These are phyloP conservation scores for Xylariaceae sp. DNA, from an alignment of 2,329 filamentous ascomycete genomes.

Conservation along the genomic window DNA sequence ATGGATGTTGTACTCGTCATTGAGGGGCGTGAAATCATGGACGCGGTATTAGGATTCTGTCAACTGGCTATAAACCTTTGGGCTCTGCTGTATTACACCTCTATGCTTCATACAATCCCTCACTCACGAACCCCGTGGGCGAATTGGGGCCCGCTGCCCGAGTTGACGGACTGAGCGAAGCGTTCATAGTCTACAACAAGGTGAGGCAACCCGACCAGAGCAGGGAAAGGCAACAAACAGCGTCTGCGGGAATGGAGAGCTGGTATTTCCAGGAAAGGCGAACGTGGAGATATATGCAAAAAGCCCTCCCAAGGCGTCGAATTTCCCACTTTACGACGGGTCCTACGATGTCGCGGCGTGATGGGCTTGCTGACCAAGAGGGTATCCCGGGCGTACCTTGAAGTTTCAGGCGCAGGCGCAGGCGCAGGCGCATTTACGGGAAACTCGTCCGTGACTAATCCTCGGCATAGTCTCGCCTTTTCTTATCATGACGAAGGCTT, in stretches of 20 bases:
- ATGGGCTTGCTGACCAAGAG: conserved; percentile 27
- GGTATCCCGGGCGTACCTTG: conserved; percentile 22
- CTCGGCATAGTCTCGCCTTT: too few relatives aligned
- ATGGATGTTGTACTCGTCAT: too few relatives aligned
- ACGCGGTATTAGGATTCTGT: too few relatives aligned
- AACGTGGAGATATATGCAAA: conserved; percentile 6
- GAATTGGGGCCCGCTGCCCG: conserved; percentile 23
- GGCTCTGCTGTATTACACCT: too few relatives aligned
- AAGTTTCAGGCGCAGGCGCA: conserved; percentile 23
- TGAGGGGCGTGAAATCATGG: too few relatives aligned
- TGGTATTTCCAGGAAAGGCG: conserved; percentile 2
- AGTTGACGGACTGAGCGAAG: conserved; percentile 21
- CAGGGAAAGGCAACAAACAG: background rate
- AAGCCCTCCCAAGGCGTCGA: conserved; percentile 21
- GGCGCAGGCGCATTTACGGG: conserved; percentile 25
- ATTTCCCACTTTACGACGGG: conserved; percentile 21
- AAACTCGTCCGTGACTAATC: conserved; percentile 18
- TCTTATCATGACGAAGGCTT: too few relatives aligned
- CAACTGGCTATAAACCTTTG: too few relatives aligned
- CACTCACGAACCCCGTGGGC: too few relatives aligned
- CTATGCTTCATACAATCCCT: too few relatives aligned
- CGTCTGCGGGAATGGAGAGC: background rate
- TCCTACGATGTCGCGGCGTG: conserved; percentile 20
- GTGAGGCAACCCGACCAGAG: conserved; percentile 10
- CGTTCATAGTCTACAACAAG: conserved; percentile 24